Evolutionary conservation across 2,329 filamentous ascomycete species (phyloP).

Genomic region (Aspergillus awamori): DNA sequence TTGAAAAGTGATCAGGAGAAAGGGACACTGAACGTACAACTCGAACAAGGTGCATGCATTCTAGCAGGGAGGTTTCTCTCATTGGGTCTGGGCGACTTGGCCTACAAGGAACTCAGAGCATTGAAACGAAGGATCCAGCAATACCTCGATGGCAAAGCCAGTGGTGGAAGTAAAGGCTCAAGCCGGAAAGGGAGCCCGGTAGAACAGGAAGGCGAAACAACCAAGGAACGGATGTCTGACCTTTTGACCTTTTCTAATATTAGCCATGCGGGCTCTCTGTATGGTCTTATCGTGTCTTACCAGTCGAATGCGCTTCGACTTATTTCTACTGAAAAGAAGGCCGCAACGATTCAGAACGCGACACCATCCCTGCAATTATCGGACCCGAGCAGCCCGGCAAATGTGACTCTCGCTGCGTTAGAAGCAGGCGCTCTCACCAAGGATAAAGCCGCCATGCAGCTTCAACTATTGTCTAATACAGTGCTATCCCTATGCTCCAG

Average conservation of each 20-base stretch:
- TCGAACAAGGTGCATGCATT: constrained; percentile 48
- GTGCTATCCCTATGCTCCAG: constrained; percentile 39
- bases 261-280: constrained; percentile 28
- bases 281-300: constrained; percentile 41
- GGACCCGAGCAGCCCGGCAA: constrained; percentile 42
- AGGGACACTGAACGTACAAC: constrained; percentile 38
- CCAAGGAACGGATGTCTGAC: constrained; percentile 42
- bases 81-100: constrained; percentile 44
- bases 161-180: constrained; percentile 20
- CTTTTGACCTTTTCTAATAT: constrained; percentile 40
- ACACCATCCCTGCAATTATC: constrained; percentile 36
- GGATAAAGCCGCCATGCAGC: constrained; percentile 47
- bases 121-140: constrained; percentile 43
- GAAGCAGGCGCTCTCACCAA: constrained; percentile 38
- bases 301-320: constrained; percentile 46
- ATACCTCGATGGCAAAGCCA: constrained; percentile 29
- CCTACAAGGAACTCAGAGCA: constrained; percentile 44
- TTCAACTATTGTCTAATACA: constrained; percentile 48
- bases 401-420: constrained; percentile 42
- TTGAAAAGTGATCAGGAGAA: constrained; percentile 36
- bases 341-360: constrained; percentile 36
- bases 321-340: constrained; percentile 38
- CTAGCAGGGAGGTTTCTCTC: constrained; percentile 46
- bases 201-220: constrained; percentile 28
- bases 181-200: constrained; percentile 19